phyloP scores from a whole-genome alignment of 148 eudicot genomes.

The Silene uniflora region DNA sequence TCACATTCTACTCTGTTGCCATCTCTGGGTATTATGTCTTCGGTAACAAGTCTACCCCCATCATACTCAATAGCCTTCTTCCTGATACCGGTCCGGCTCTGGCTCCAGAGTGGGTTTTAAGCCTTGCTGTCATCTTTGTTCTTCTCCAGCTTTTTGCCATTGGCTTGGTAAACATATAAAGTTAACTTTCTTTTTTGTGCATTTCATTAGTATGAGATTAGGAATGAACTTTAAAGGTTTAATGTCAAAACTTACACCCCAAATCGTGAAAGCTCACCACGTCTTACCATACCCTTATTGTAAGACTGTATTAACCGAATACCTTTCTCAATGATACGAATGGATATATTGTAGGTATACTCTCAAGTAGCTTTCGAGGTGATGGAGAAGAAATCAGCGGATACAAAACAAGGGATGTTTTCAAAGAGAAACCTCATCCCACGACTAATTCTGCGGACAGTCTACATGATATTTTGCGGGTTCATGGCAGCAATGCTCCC shows the following conservation, averaged over 20 bases:
- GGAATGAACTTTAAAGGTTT: not conserved
- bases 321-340: not conserved
- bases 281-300: no score
- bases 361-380: conserved; percentile 96
- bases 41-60: conserved; percentile 71
- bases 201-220: no score
- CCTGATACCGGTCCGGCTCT: conserved; percentile 70
- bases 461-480: conserved; percentile 73
- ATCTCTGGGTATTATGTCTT: conserved; percentile 79
- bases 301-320: no score
- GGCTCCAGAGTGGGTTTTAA: conserved; percentile 72
- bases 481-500: conserved; percentile 90
- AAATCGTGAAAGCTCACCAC: not conserved
- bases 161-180: conserved; percentile 53
- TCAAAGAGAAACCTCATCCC: conserved; percentile 82
- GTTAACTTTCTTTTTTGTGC: no score
- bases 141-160: conserved; percentile 99
- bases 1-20: conserved; percentile 80
- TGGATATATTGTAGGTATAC: conserved; percentile 49
- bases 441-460: conserved; percentile 57
- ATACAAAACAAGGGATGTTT: conserved; percentile 62
- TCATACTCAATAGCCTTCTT: conserved; percentile 71
- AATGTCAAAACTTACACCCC: not conserved
- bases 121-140: conserved; percentile 58
- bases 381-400: conserved; percentile 89